Base-by-base conservation (phyloP, 2,329 filamentous ascomycete species). In the Decorospora gaudefroyi region DNA sequence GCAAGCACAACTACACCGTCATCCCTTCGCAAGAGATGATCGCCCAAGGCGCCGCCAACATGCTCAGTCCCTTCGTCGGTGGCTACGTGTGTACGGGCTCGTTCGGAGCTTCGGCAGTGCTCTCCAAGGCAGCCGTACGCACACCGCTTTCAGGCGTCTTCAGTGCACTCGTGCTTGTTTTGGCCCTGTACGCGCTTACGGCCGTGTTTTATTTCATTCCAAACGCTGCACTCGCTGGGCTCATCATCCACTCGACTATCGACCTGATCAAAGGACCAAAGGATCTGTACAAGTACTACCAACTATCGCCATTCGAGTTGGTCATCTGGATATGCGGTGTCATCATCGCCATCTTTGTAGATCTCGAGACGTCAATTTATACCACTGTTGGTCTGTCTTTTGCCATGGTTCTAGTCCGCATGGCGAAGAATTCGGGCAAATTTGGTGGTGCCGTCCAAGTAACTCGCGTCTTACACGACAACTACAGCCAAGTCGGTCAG, bases 21-120 rank as follows among this genome's bases (percentile, higher is more conserved):
- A 84, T 95, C 56, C 90, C 91, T 0, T 96, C 91, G 0, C 91
- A 96, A 68, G 91, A 96, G 69, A 83, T 96, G 74, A 87, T 96
- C 33, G 91, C 89, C 15, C 95, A 96, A 55, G 91, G 91, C 48
- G 81, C 95, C 18, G 86, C 86, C 17, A 96, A 96, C 65, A 76
- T 96, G 32, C 77, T 96, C 6, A 90, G 88, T 1, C 89, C 91
- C 2, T 95, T 96, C 72, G 57, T 96, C 1, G 92, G 91, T 39
- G 91, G 80, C 2, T 96, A 93, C 62, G 88, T 91, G 7, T 87
- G 89, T 0, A 96, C 91, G 2, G 91, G 91, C 1, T 96, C 91
- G 2, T 96, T 96, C 76, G 93, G 88, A 30, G 84, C 91, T 49
- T 96, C 91, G 17, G 91, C 92, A 33, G 95, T 96, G 71, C 91